A percentile compares a stretch with the other conserved stretches of the same genome.
These are phyloP conservation scores for Sanghuangporus baumii DNA, from an alignment of 1,284 basidiomycete genomes.

Conservation along the genomic window DNA sequence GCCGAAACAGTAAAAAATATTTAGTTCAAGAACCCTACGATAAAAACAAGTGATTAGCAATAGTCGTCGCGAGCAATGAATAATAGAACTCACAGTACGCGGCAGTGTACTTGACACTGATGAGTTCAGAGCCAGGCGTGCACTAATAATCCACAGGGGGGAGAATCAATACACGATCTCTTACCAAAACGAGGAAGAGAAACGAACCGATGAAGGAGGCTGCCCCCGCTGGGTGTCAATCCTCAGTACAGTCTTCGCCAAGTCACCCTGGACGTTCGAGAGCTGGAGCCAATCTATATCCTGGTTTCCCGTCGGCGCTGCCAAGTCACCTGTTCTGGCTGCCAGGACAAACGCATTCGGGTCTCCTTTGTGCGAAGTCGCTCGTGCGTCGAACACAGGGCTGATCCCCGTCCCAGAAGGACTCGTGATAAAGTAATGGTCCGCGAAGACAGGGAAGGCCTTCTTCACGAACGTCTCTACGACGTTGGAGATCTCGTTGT, in stretches of 20 bases:
- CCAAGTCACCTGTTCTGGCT: constrained; percentile 35
- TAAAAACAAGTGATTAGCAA: too few relatives aligned
- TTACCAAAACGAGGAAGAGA: not conserved
- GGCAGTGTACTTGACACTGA: constrained; percentile 45
- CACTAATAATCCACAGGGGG: constrained; percentile 28
- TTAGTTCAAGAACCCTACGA: too few relatives aligned
- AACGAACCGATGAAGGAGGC: constrained; percentile 45
- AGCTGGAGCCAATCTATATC: constrained; percentile 58
- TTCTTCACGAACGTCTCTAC: constrained; percentile 28
- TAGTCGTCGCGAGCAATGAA: too few relatives aligned
- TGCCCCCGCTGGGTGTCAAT: constrained; percentile 57
- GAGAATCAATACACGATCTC: not conserved
- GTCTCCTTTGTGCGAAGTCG: constrained; percentile 33
- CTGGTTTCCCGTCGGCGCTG: constrained; percentile 38
- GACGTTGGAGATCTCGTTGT: constrained; percentile 30
- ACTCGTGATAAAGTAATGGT: constrained; percentile 52
- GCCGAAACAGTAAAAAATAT: too few relatives aligned
- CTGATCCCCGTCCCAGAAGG: constrained; percentile 40
- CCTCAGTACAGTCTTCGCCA: constrained; percentile 50
- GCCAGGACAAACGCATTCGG: constrained; percentile 43
- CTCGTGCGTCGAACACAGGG: constrained; percentile 58
- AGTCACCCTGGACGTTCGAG: constrained; percentile 37
- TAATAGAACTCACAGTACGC: constrained; percentile 37
- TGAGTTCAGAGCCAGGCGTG: constrained; percentile 30
- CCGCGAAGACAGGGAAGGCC: constrained; percentile 35